Conservation (phyloP, 169 alveolate species). For the Cystoisospora suis region DNA sequence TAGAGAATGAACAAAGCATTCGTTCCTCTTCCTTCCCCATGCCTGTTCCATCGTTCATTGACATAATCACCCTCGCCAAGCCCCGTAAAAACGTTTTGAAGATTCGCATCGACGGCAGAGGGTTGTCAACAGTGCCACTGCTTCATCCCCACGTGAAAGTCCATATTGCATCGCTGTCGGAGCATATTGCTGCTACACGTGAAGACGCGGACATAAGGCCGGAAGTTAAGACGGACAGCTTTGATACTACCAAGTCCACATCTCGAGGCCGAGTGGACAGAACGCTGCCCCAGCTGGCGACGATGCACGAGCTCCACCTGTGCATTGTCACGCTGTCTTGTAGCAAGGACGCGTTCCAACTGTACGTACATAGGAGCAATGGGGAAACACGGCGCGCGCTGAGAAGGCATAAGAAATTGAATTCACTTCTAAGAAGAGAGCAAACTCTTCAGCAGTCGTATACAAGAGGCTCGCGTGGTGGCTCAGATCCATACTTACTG, state of each 20-base stretch:
- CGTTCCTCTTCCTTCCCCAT: neutral
- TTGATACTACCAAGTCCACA: neutral
- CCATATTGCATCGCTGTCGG: neutral
- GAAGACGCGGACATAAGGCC: neutral
- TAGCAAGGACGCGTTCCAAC: slow-evolving; percentile 39
- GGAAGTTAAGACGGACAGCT: neutral
- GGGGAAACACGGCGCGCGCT: neutral
- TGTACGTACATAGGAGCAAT: slow-evolving; percentile 18
- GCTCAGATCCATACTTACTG: neutral
- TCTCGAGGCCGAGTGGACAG: neutral
- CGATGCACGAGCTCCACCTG: slow-evolving; percentile 26
- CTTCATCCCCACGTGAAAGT: slow-evolving; percentile 18
- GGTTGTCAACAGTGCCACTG: neutral
- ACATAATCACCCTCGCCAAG: slow-evolving; percentile 15
- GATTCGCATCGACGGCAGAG: slow-evolving; percentile 20
- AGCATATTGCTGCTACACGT: neutral
- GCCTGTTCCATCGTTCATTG: neutral
- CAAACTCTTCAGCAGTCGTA: neutral
- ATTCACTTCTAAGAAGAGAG: neutral
- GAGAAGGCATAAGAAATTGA: neutral
- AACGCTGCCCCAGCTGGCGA: neutral
- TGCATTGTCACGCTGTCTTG: slow-evolving; percentile 7
- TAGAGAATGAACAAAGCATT: neutral
- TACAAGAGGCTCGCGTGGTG: neutral
- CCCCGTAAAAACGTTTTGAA: slow-evolving; percentile 7